Evolutionary conservation across 2,329 filamentous ascomycete genomes (phyloP), one percentile per base, ranked within the genome.

Genomic region (Zasmidium angulare): DNA sequence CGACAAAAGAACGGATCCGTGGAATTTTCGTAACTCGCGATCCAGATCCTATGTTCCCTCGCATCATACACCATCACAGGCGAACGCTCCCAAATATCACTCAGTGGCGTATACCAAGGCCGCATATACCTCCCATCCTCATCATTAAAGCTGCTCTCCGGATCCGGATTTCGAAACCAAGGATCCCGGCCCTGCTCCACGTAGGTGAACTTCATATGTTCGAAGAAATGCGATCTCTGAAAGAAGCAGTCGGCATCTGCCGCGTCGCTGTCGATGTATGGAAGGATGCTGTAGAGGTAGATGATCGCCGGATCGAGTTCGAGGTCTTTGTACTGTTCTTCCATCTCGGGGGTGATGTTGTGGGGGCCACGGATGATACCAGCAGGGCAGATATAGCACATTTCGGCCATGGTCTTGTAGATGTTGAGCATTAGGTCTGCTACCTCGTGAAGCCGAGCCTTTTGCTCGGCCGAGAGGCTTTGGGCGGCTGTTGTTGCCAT

Each of bases 351-450:
- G 26, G n/a, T 23, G 23, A 49, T 43, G 12, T 63, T 36, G 50
- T 63, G 61, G 21, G 61, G 61, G 12, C 61, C 61, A 4, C 29
- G 21, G 11, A 56, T 53, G 31, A 63, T 61, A n/a, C 59, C 59
- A 23, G 19, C 47, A 21, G 52, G 43, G 29, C 61, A 48, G 21
- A 63, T 14, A 24, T 59, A 61, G 12, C 52, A 52, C 55, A 63
- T 56, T 17, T 59, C 55, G 23, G 52, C 61, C 17, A 63, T 31
- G 36, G 61, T 61, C 23, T 56, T 20, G 56, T 61, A 63, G 48
- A 63, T 61, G 3, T 56, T 22, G 21, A 59, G 55, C 49, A 61
- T 51, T 7, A 61, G 46, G 26, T 63, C 50, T 11, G 61, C 61
- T 9, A 61, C 49, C 49, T 63, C 55, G 40, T 60, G 55, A n/a